These are phyloP conservation scores for Esteya vermicola DNA, from an alignment of 2,329 filamentous ascomycete genomes.

Conservation along the genomic window DNA sequence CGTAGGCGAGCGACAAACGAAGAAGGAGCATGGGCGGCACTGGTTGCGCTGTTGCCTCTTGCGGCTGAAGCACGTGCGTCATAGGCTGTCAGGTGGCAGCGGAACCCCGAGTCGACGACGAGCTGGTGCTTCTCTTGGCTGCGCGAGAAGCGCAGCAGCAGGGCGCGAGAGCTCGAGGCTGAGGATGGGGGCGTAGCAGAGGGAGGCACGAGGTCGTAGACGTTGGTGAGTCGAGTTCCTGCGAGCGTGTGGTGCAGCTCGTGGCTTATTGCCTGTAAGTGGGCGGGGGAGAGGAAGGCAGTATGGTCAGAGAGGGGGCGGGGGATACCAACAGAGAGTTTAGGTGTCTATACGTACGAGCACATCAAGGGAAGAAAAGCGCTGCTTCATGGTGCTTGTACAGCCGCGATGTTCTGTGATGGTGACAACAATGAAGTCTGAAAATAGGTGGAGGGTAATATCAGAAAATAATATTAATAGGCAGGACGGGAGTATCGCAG, in stretches of 20 bases:
- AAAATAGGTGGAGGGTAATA: too few species aligned
- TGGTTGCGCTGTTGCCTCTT: neutral
- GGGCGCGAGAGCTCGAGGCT: constrained; percentile 53
- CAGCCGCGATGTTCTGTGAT: neutral
- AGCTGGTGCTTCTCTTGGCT: constrained; percentile 81
- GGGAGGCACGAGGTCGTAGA: constrained; percentile 60
- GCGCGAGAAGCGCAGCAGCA: constrained; percentile 90
- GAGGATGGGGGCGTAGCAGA: neutral
- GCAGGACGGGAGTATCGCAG: too few species aligned
- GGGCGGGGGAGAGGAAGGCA: neutral
- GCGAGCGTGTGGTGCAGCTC: constrained; percentile 71
- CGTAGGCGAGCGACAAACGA: constrained; percentile 73
- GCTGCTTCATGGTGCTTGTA: constrained; percentile 3
- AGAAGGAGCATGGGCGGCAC: constrained; percentile 45
- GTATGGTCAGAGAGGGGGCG: neutral
- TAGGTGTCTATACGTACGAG: neutral
- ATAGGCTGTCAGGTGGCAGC: constrained; percentile 87
- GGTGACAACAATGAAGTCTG: too few species aligned
- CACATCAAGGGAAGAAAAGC: constrained; percentile 4
- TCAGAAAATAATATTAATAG: too few species aligned
- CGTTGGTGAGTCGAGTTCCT: constrained; percentile 72
- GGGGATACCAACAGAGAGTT: too few species aligned
- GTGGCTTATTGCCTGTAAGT: constrained; percentile 69
- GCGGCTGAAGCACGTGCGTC: constrained; percentile 61
- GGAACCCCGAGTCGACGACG: constrained; percentile 87